Base-by-base conservation (phyloP, 1,139 yeast genomes). In the Yamadazyma sp. region DNA sequence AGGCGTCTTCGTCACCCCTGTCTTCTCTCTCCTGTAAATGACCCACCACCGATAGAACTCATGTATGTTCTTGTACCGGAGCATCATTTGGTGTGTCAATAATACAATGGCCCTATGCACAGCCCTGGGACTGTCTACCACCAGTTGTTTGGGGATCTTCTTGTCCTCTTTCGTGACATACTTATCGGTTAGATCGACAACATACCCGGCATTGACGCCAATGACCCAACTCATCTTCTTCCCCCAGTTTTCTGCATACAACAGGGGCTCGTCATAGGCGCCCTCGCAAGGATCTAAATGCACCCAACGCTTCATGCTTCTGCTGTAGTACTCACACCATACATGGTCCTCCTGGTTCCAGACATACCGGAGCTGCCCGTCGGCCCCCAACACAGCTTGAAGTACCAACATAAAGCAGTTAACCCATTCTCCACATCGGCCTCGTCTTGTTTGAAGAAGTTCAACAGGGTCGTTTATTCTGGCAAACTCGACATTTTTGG, bases 341-440 rank as follows among this genome's bases (percentile, higher is more conserved):
- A 87, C 97, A 58, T 91, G 98, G 55, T 91, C 98, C 56, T 91
- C 98, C 4, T 77, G 69, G 58, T 89, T 89, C 95, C 95, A 87
- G 2, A 89, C 70, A 55, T 84, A 89, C 40, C 98, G 63, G 0
- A 75, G 70, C 28, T 77, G 67, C 6, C 81, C 63, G 1, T 85
- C 88, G 5, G 58, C 45, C 6, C 66, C 70, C 10, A 71, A 45
- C 28, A 89, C 62, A 0, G 95, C 81, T 31, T 81, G 72, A 43
- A 91, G 64, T 3, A 89, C 62, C 31, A 88, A 65, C 39, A 87
- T 73, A 55, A 91, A 89, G 47, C 94, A 78, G 53, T 87, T 86
- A 41, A 91, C 94, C 95, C 95, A 91, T 59, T 91, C 98, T 2
- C 98, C 98, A 62, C 98, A 91, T 34, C 98, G 68, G 0, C 98